Evolutionary conservation across 2,329 filamentous ascomycete species (phyloP).

Genomic region (Fusarium sp.): DNA sequence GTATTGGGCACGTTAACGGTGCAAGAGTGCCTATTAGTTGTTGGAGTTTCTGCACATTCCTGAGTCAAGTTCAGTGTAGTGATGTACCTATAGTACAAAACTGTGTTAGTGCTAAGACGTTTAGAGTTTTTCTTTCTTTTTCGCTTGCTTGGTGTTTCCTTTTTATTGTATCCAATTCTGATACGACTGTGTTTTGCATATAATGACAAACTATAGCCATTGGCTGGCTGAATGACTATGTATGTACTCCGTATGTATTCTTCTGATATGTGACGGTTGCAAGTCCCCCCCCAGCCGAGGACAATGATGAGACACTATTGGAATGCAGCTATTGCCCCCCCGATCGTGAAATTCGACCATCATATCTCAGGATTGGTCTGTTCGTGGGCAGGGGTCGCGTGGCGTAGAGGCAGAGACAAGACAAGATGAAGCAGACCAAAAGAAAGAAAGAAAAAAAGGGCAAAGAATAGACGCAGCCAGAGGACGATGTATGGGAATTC

Average conservation of each 20-base stretch:
- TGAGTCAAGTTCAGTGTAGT: constrained; percentile 20
- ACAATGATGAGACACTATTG: constrained; percentile 22
- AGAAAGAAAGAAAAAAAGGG: neutral
- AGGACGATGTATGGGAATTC: neutral
- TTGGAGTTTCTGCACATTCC: constrained; percentile 17
- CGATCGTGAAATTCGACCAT: neutral
- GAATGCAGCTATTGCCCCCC: constrained; percentile 19
- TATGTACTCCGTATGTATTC: neutral
- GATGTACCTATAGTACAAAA: neutral
- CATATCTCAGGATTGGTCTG: constrained; percentile 9
- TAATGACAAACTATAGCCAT: neutral
- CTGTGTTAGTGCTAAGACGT: neutral
- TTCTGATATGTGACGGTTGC: constrained; percentile 28
- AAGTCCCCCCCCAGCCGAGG: neutral
- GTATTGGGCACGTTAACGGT: neutral
- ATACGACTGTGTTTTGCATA: neutral
- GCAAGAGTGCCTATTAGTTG: neutral
- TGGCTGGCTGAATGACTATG: neutral
- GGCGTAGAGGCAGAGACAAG: constrained; percentile 29
- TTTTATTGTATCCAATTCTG: neutral
- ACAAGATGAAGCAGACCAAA: constrained; percentile 20
- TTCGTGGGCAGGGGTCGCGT: constrained; percentile 23
- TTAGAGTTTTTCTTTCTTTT: constrained; percentile 11
- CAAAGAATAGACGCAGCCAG: neutral
- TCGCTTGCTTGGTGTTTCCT: neutral